Base-by-base conservation (phyloP, 83 land plant species). In the Isoetes engelmannii region DNA sequence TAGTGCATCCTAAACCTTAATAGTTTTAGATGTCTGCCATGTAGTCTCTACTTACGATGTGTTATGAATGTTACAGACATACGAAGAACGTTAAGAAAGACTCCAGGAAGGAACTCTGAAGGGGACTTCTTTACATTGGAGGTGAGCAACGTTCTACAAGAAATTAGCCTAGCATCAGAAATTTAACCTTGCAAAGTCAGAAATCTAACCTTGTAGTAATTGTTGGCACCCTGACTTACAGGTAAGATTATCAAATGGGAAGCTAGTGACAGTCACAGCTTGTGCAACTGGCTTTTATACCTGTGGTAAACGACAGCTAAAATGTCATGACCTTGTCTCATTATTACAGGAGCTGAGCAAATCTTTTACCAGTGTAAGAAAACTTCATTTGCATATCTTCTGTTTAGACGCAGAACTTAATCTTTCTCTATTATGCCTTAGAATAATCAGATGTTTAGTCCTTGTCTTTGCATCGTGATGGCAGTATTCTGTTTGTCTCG, bases 41-140 rank as follows among this genome's bases (percentile, higher is more conserved):
- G 15, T 51, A 51, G 17, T 51, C 55, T 51, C 17, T 51, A 12
- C 55, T 51, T 15, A 17, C 55, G 13, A 51, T 51, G 15, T 3
- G 55, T 51, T 12, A 12, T 12, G 15, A 17, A 12, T 12, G 55
- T 51, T 12, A 12, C 17, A 17, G 15, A 51, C 55, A 51, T 51
- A 17, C 17, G 17, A 51, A 51, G 15, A 51, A 51, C 55, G 55
- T 51, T 15, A 59, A 59, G 55, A 51, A 79, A 74, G 17, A 69
- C 56, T 53, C 12, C 28, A 12, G 28, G 28, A 42, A 42, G 18
- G 19, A 42, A 19, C 55, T 0, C 55, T 4, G 28, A 18, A 12
- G 19, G 9, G 19, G 62, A 59, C 19, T 59, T 59, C 19, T 59
- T 59, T 37, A 19, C 18, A 42, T 18, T 59, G 28, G 62, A 59